Base-by-base conservation (phyloP, 805 yeast genomes). In the Wickerhamomyces bovis region DNA sequence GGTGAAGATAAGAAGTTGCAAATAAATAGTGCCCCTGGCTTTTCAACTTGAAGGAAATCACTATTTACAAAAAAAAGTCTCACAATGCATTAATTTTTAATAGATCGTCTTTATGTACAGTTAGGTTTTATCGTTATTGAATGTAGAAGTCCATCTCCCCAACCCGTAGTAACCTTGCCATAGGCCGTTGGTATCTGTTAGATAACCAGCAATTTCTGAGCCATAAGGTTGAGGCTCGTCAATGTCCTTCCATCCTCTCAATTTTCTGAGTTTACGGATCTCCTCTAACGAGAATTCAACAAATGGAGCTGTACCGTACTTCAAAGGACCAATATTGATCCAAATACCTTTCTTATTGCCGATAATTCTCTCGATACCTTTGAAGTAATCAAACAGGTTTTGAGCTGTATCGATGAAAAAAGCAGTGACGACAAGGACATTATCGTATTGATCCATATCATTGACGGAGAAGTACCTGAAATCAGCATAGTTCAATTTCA, bases 1-100 rank as follows among this genome's bases (percentile, higher is more conserved):
- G 99, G 98, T 54, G 85, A 85, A 65, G 97, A 90, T 68, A 94
- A 92, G 66, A 85, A 87, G 72, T 73, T 94, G 47, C 97, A 92
- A 68, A 83, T 94, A 53, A 89, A 88, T 64, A 67, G 67, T 43
- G 76, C 70, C 50, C 47, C 53, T 23, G 56, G 53, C n/a, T 33
- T 45, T 7, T 33, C 36, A 9, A 42, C 20, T 52, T 45, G 25
- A 55, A 46, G 7, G 11, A 25, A 25, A 13, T 10, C 20, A 44
- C 44, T n/a, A 16, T 44, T 39, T 30, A 41, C 16, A 16, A 33
- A 16, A 5, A 5, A 9, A 33, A 16, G 12, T 18, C 20, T 16
- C 20, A 33, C 7, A 33, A 33, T 33, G 36, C 36, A 33, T 33
- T 33, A 33, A 33, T 33, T 28, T 18, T 28, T 18, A 33, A 33